Base-by-base conservation (phyloP, 148 eudicot genomes). In the Dysphania ambrosioides region DNA sequence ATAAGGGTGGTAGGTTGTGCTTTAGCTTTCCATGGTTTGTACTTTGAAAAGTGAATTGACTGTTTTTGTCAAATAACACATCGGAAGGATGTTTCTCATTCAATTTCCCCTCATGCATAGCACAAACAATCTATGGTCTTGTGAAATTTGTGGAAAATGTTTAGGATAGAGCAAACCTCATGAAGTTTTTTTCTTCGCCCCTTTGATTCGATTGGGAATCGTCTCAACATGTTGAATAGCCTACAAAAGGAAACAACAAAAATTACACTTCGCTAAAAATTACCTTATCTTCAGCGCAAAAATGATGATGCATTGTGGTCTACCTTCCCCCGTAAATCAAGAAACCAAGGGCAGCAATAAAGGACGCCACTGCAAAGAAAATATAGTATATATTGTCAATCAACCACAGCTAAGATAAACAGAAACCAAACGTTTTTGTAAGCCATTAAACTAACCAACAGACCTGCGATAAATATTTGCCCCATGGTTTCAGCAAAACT, bases 401-500 rank as follows among this genome's bases (percentile, higher is more conserved):
- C 23, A 11, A 63, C 32, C 24, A 32, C 11, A 19, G 26, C 5
- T 63, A 32, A 63, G 34, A 61, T 30, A 61, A 30, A 15, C 51
- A 29, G 13, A 68, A 68, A 16, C 31, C 47, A 13, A 49, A 64
- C n/a, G n/a, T 44, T 34, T 6, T 4, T 1, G 55, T 18, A 18
- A 2, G 1, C 2, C 21, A 35, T 35, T 8, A 29, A 61, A 47
- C 26, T 8, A 8, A 51, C 49, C 23, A 42, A 27, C 82, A 70
- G 38, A 91, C 98, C 93, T 82, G 98, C 95, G 65, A 91, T 85
- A 79, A 91, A 94, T 72, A 94, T 76, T 85, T 87, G 87, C 56
- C 88, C 91, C 66, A 90, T 63, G 69, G 83, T 85, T 84, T 84
- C 88, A 72, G 84, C 82, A 13, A 75, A 53, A 66, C 79, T 80